Conservation (phyloP, 345 rosid species). For the Adansonia digitata region DNA sequence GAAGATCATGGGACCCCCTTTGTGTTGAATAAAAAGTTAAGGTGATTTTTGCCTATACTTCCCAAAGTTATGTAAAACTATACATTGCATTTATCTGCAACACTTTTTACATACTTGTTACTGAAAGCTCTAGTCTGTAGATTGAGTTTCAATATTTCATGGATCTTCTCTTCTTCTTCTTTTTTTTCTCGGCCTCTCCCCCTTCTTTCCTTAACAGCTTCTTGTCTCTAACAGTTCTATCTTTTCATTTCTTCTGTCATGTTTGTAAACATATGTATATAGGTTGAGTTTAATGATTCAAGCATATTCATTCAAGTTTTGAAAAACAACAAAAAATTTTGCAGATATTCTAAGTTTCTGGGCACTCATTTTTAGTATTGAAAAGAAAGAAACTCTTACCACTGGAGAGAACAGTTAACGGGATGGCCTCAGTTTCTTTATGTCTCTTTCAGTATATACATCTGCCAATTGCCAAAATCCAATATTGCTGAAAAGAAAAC, state of each 20-base stretch:
- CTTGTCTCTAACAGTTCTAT: no score
- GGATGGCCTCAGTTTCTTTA: background rate
- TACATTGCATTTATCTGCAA: constrained; percentile 13
- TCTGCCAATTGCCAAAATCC: background rate
- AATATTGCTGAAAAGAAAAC: background rate
- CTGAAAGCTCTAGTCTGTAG: no score
- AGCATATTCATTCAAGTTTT: background rate
- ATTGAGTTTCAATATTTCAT: background rate
- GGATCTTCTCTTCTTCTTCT: background rate
- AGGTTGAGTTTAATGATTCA: background rate
- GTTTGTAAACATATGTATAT: background rate
- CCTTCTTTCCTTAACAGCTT: no score
- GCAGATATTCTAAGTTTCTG: background rate
- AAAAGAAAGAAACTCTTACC: no score
- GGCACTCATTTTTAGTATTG: background rate
- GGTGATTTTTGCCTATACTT: constrained; percentile 10
- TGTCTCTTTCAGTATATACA: background rate
- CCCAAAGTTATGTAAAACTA: constrained; percentile 2
- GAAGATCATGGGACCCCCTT: constrained; percentile 42
- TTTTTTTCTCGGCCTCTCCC: no score
- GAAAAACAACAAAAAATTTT: background rate
- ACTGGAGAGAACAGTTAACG: background rate
- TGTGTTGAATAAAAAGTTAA: constrained; percentile 28
- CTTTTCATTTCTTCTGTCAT: background rate
- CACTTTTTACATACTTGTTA: no score